Evolutionary conservation across 108 stramenopile genomes (phyloP), one percentile per base, ranked within the genome.

Genomic region (Discostella stelligeroides): DNA sequence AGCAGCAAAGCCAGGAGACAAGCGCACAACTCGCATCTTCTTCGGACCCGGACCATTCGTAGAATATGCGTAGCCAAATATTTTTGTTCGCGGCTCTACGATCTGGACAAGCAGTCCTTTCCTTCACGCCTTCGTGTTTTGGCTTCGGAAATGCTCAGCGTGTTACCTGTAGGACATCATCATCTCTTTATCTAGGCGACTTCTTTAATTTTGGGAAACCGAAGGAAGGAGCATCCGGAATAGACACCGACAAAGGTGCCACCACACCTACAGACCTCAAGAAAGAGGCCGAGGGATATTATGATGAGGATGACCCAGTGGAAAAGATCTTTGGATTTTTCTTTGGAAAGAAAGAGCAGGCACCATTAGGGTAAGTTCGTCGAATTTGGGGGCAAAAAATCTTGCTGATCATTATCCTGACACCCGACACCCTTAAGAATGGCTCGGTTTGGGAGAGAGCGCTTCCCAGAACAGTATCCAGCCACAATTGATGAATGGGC

Each of bases 321-420:
- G 94, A 95, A 56, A 92, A 92, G 61, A 82, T 95, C 42, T 95
- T 95, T 75, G 72, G 79, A 14, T 74, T 95, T 46, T 95, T 95
- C 53, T 95, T 92, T 66, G 94, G 94, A 12, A 82, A 86, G 57
- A 85, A 85, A 27, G 91, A 95, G 70, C 85, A 78, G 49, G 59
- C 49, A 24, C 92, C 92, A 8, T 68, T 84, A 66, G 87, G 87
- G 50, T 60, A 69, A 80, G 75, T 47, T 27, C 15, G 14, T 14
- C 62, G 7, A 11, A 4, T 63, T 27, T 14, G 20, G 8, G 24
- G 1, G 47, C 15, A 46, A 53, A 72, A n/a, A n/a, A n/a, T n/a
- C n/a, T n/a, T 34, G 17, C 39, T 17, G 24, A 28, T 15, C 53
- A 54, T 11, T 54, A 12, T 11, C 27, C n/a, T 30, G 3, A 20